phyloP scores from a whole-genome alignment of 345 rosid species.

The Cochlearia excelsa region DNA sequence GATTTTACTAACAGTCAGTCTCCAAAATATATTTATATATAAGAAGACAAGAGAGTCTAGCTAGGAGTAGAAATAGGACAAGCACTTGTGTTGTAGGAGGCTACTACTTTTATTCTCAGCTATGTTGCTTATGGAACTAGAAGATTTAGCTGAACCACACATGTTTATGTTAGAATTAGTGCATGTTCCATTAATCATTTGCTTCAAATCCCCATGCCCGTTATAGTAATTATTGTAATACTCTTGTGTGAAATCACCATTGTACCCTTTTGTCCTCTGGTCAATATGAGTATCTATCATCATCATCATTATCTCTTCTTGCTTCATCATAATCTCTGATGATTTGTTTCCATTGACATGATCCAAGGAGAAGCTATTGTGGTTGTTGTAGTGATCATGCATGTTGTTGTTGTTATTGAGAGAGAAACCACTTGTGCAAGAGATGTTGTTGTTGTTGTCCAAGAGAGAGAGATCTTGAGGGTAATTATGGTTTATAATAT shows the following conservation, averaged over 20 bases:
- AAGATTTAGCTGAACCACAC: slow-evolving; percentile 28
- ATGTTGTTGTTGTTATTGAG: slow-evolving; percentile 45
- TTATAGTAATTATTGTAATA: slow-evolving; percentile 30
- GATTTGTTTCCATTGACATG: slow-evolving; percentile 52
- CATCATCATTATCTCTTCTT: slow-evolving; percentile 46
- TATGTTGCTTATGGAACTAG: slow-evolving; percentile 37
- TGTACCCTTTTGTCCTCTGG: slow-evolving; percentile 41
- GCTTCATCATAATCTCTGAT: slow-evolving; percentile 53
- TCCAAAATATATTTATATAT: slow-evolving; percentile 33
- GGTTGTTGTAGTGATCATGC: slow-evolving; percentile 62
- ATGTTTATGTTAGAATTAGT: slow-evolving; percentile 37
- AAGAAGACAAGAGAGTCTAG: slow-evolving; percentile 37
- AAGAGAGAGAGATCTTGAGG: slow-evolving; percentile 21
- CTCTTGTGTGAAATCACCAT: slow-evolving; percentile 36
- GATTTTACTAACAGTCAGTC: slow-evolving; percentile 53
- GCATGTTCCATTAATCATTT: slow-evolving; percentile 48
- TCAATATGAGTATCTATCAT: slow-evolving; percentile 32
- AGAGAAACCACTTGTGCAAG: slow-evolving; percentile 26
- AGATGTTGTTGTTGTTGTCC: slow-evolving; percentile 22
- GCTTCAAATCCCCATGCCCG: slow-evolving; percentile 64
- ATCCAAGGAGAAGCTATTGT: slow-evolving; percentile 42
- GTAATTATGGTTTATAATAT: slow-evolving; percentile 23
- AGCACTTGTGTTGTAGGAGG: slow-evolving; percentile 44
- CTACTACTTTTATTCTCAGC: slow-evolving; percentile 60
- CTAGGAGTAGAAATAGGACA: slow-evolving; percentile 52